phyloP scores from a whole-genome alignment of 306 rosid genomes.

The Vicia sativa region DNA sequence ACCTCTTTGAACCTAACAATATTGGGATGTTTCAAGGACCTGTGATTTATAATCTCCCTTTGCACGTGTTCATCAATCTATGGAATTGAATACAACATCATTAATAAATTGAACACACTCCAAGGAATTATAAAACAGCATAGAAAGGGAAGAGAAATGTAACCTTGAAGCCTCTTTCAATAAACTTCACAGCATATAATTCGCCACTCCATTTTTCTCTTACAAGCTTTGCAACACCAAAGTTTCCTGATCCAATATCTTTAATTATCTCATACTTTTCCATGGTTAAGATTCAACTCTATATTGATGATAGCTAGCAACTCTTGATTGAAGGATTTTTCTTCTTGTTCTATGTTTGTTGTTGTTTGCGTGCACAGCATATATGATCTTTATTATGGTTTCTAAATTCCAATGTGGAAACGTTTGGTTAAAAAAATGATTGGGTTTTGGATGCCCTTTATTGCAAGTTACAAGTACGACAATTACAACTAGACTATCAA shows the following conservation, averaged over 20 bases:
- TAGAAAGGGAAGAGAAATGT: not conserved
- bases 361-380: slow-evolving; percentile 44
- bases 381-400: slow-evolving; percentile 40
- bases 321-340: too few species aligned
- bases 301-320: not conserved
- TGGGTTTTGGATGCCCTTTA: slow-evolving; percentile 32
- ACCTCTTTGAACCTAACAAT: slow-evolving; percentile 97
- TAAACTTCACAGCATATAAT: slow-evolving; percentile 85
- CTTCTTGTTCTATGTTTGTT: not conserved
- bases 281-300: slow-evolving; percentile 48
- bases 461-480: slow-evolving; percentile 25
- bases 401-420: slow-evolving; percentile 46
- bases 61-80: slow-evolving; percentile 98
- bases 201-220: slow-evolving; percentile 77
- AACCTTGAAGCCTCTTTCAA: slow-evolving; percentile 93
- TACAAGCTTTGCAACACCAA: slow-evolving; percentile 88
- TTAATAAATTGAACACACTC: not conserved
- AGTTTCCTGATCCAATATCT: slow-evolving; percentile 96
- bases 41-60: slow-evolving; percentile 95
- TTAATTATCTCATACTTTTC: slow-evolving; percentile 79
- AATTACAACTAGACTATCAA: slow-evolving; percentile 33
- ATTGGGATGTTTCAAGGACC: slow-evolving; percentile 93
- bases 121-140: slow-evolving; percentile 8
- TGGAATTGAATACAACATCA: not conserved
- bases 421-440: slow-evolving; percentile 26